Evolutionary conservation across 2,329 filamentous ascomycete genomes (phyloP).

Genomic region (Colletotrichum gloeosporioides): DNA sequence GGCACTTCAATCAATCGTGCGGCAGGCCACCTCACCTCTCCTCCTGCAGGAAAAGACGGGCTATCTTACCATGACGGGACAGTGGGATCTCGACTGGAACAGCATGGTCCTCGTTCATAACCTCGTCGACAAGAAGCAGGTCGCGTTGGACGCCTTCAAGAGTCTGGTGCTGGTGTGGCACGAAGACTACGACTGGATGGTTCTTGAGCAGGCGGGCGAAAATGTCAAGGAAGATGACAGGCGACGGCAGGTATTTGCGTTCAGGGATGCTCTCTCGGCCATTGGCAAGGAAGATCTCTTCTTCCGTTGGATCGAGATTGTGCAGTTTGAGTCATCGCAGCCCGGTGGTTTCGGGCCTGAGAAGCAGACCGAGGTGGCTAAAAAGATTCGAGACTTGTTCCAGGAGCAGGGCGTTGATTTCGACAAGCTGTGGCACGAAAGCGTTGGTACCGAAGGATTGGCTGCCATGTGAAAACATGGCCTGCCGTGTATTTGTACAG

Average conservation of each 20-base stretch:
- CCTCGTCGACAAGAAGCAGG: conserved; percentile 68
- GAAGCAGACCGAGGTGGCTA: conserved; percentile 73
- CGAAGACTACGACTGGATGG: conserved; percentile 73
- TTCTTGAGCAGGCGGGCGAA: conserved; percentile 61
- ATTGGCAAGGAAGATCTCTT: conserved; percentile 90
- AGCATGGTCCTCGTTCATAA: conserved; percentile 77
- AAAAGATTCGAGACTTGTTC: conserved; percentile 79
- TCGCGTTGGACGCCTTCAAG: conserved; percentile 70
- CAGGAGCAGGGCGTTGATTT: conserved; percentile 79
- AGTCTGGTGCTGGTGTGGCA: conserved; percentile 74
- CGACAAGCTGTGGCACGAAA: conserved; percentile 77
- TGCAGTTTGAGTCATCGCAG: conserved; percentile 83
- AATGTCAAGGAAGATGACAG: conserved; percentile 64
- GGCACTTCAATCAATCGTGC: conserved; percentile 66
- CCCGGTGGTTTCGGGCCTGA: conserved; percentile 81
- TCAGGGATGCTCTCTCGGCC: conserved; percentile 75
- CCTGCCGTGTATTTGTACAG: neutral
- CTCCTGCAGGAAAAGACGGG: conserved; percentile 81
- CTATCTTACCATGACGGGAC: conserved; percentile 81
- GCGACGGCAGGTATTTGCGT: conserved; percentile 77
- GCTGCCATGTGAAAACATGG: conserved; percentile 23
- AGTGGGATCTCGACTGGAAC: conserved; percentile 89
- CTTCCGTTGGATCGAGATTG: conserved; percentile 90
- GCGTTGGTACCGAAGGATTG: conserved; percentile 46
- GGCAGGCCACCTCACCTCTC: conserved; percentile 71